Percentiles rank a stretch among this genome's conserved stretches.
Conservation (phyloP, 176 grass and related monocot species). For the Raddia guianensis region DNA sequence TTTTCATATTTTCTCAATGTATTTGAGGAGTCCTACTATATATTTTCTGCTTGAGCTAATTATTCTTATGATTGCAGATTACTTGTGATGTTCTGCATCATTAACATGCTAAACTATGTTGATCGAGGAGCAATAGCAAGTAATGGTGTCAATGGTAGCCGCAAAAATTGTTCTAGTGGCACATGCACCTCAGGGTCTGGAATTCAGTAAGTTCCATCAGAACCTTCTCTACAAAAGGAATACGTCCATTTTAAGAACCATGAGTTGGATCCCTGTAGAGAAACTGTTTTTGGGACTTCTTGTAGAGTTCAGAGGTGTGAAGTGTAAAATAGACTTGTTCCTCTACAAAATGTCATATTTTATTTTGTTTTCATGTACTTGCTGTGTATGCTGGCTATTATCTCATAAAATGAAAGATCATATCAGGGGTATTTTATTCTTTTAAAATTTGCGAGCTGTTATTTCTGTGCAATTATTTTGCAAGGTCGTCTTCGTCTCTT, state of each 20-base stretch:
- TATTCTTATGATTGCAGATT: conserved; percentile 60
- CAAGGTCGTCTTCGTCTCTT: neutral
- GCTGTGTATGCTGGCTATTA: neutral
- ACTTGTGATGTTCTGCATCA: conserved; percentile 89
- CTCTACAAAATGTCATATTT: neutral
- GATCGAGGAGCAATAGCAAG: conserved; percentile 98
- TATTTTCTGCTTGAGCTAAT: neutral
- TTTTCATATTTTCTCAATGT: conserved; percentile 20
- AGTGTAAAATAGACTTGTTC: too few relatives aligned
- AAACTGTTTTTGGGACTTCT: too few relatives aligned
- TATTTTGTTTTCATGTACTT: neutral
- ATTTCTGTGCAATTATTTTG: neutral
- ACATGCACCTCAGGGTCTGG: conserved; percentile 83
- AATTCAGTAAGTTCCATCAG: conserved; percentile 80
- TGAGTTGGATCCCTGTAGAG: too few relatives aligned
- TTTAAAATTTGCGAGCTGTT: neutral
- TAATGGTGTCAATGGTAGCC: conserved; percentile 96
- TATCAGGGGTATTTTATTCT: neutral
- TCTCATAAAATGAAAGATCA: conserved; percentile 2
- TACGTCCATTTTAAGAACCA: too few relatives aligned
- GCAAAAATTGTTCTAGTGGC: conserved; percentile 66
- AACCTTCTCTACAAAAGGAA: conserved; percentile 15
- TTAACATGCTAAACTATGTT: conserved; percentile 98
- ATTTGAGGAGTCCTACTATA: neutral
- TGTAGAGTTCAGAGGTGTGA: too few relatives aligned